A percentile compares a stretch with the other conserved stretches of the same genome.
Conservation (phyloP, 2,329 filamentous ascomycete species). For the Cordyceps cateniannulata region DNA sequence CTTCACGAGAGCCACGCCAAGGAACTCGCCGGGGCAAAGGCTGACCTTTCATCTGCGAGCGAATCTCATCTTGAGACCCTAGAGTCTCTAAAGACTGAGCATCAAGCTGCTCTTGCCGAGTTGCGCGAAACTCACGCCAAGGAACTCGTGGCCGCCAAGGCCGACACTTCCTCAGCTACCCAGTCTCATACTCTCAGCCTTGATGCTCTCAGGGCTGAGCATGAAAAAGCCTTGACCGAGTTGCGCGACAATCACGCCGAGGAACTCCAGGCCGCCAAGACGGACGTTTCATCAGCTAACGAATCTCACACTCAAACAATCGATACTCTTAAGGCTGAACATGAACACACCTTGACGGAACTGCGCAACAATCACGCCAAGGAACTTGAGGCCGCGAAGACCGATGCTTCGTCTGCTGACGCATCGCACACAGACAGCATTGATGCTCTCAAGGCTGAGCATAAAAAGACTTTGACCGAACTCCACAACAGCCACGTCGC, state of each 20-base stretch:
- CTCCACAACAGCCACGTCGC: constrained; percentile 32
- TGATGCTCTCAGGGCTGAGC: constrained; percentile 49
- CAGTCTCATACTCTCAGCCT: constrained; percentile 44
- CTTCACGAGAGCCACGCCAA: constrained; percentile 52
- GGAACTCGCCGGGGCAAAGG: constrained; percentile 52
- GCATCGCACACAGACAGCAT: constrained; percentile 44
- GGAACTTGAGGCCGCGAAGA: constrained; percentile 52
- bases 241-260: constrained; percentile 33
- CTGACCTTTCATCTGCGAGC: constrained; percentile 22
- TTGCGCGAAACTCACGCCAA: constrained; percentile 52
- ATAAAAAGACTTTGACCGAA: constrained; percentile 43
- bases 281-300: constrained; percentile 23
- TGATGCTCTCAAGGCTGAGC: constrained; percentile 45
- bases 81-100: constrained; percentile 35
- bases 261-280: constrained; percentile 36
- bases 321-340: constrained; percentile 36
- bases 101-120: constrained; percentile 26
- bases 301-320: constrained; percentile 16
- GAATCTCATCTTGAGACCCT: constrained; percentile 17
- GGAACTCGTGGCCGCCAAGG: constrained; percentile 52
- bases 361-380: constrained; percentile 38
- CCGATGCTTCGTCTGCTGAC: constrained; percentile 40
- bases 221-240: constrained; percentile 43
- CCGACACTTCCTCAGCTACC: constrained; percentile 40
- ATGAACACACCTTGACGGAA: constrained; percentile 42